These are phyloP conservation scores for Wallemia mellicola DNA, from an alignment of 1,284 basidiomycete genomes.

Conservation along the genomic window DNA sequence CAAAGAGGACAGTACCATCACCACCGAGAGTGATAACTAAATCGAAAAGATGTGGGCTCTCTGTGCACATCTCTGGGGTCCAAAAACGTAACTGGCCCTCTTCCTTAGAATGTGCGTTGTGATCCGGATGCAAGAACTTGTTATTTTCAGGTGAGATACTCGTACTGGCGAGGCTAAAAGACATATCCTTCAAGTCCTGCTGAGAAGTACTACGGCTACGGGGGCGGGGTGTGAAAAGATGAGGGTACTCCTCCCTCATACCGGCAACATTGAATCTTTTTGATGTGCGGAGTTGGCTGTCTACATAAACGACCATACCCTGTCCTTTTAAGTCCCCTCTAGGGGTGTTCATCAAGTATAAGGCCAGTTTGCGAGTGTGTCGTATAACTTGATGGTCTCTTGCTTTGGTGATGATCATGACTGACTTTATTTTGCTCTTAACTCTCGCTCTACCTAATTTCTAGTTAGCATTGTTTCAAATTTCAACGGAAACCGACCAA, in stretches of 20 bases:
- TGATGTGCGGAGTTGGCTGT: slow-evolving; percentile 66
- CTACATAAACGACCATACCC: slow-evolving; percentile 75
- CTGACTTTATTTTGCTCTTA: slow-evolving; percentile 61
- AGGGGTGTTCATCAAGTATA: slow-evolving; percentile 70
- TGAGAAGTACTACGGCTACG: slow-evolving; percentile 25
- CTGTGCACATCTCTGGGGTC: slow-evolving; percentile 86
- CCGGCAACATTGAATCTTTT: slow-evolving; percentile 82
- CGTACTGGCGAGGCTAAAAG: slow-evolving; percentile 5
- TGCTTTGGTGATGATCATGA: slow-evolving; percentile 93
- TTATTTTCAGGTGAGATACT: neutral
- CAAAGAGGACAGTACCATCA: slow-evolving; percentile 93
- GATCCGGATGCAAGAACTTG: slow-evolving; percentile 7
- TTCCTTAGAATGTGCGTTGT: slow-evolving; percentile 23
- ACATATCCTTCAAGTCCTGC: neutral
- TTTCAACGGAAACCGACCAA: too few species aligned
- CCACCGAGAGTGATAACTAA: slow-evolving; percentile 94
- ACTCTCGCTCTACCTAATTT: slow-evolving; percentile 81
- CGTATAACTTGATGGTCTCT: slow-evolving; percentile 87
- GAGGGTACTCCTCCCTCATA: slow-evolving; percentile 55
- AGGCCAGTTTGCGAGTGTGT: slow-evolving; percentile 69
- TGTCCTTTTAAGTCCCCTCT: slow-evolving; percentile 24
- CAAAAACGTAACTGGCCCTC: slow-evolving; percentile 89
- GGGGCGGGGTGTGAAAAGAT: slow-evolving; percentile 49
- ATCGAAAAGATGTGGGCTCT: slow-evolving; percentile 76
- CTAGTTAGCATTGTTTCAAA: too few species aligned